Conservation (phyloP, 2,329 filamentous ascomycete species). For the Sarocladium oryzae region DNA sequence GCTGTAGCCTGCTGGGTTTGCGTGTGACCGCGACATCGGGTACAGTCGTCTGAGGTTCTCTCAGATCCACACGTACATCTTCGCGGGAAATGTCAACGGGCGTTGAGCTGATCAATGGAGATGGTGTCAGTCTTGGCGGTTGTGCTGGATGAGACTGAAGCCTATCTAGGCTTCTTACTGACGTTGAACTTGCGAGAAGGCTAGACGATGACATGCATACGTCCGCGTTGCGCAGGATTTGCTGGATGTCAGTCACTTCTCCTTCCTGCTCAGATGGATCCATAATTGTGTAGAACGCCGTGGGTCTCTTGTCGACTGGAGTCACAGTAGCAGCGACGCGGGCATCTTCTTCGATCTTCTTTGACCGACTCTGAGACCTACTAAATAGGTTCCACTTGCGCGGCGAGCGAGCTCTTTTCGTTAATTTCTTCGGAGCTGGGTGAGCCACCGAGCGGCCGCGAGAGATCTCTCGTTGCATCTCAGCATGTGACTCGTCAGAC, state of each 20-base stretch:
- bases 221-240: slow-evolving; percentile 45
- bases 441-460: slow-evolving; percentile 22
- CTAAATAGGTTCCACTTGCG: slow-evolving; percentile 60
- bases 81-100: slow-evolving; percentile 4
- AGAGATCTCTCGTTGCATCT: slow-evolving; percentile 31
- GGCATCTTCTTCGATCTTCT: slow-evolving; percentile 30
- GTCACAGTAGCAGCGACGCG: slow-evolving; percentile 43
- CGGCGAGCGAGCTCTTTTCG: slow-evolving; percentile 48
- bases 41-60: not conserved
- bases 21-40: slow-evolving; percentile 12
- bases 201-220: slow-evolving; percentile 19
- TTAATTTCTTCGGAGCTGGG: slow-evolving; percentile 44
- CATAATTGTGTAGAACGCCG: slow-evolving; percentile 57
- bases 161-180: slow-evolving; percentile 3
- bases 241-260: slow-evolving; percentile 27
- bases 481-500: slow-evolving; percentile 48
- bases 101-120: not conserved
- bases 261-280: slow-evolving; percentile 49
- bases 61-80: not conserved
- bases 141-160: not conserved
- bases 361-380: slow-evolving; percentile 39
- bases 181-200: not conserved
- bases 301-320: slow-evolving; percentile 41
- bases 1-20: slow-evolving; percentile 57
- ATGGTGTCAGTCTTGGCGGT: not conserved